Evolutionary conservation across 2,329 filamentous ascomycete genomes (phyloP).

Genomic region (Ascochyta rabiei): DNA sequence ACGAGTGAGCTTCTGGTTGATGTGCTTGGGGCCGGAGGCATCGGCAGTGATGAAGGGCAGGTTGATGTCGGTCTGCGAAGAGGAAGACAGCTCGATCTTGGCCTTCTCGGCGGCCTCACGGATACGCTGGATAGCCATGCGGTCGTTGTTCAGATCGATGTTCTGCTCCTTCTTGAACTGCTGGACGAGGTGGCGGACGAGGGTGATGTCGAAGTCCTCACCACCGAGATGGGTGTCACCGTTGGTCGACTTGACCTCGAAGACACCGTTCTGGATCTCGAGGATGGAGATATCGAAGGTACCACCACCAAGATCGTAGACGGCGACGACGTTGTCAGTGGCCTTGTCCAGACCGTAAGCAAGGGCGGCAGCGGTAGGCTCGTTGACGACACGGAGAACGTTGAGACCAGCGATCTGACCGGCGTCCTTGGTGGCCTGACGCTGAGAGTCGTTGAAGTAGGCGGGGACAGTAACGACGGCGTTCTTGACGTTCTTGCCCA

Average conservation of each 20-base stretch:
- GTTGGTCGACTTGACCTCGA: conserved; percentile 99
- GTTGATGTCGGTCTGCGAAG: conserved; percentile 95
- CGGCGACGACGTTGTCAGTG: conserved; percentile 84
- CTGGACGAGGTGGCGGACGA: conserved; percentile 90
- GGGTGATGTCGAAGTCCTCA: conserved; percentile 95
- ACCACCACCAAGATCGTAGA: conserved; percentile 98
- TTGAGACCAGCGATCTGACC: conserved; percentile 96
- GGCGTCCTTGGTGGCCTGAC: conserved; percentile 97
- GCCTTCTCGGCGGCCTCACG: conserved; percentile 98
- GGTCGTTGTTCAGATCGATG: conserved; percentile 87
- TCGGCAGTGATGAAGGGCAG: conserved; percentile 98
- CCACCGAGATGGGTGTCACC: conserved; percentile 98
- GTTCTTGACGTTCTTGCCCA: conserved; percentile 90
- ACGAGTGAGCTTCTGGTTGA: conserved; percentile 92
- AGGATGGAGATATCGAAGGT: conserved; percentile 99
- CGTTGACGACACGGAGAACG: conserved; percentile 96
- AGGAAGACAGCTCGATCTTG: conserved; percentile 97
- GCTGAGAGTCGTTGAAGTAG: conserved; percentile 99
- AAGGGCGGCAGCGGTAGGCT: conserved; percentile 93
- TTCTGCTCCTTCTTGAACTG: conserved; percentile 97
- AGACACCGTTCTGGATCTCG: conserved; percentile 96
- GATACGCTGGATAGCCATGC: conserved; percentile 99
- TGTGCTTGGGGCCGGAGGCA: conserved; percentile 94
- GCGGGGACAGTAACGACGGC: conserved; percentile 95
- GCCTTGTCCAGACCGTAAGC: conserved; percentile 98